These are phyloP conservation scores for Nicotiana attenuata DNA, from an alignment of 257 asterid genomes.

Conservation along the genomic window DNA sequence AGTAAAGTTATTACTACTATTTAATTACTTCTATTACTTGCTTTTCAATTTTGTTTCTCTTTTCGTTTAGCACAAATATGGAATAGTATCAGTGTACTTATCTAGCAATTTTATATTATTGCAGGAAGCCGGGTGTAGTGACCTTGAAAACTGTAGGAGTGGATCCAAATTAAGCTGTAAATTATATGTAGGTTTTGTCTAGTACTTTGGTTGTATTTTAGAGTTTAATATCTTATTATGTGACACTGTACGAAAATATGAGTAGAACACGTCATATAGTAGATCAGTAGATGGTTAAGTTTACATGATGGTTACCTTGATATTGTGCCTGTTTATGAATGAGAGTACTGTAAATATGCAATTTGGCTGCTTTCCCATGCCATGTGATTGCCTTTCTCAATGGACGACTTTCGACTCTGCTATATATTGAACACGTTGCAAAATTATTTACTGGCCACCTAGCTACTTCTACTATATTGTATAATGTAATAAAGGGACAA, in stretches of 20 bases:
- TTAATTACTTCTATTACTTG: neutral
- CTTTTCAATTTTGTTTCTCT: neutral
- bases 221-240: neutral
- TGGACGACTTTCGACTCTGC: neutral
- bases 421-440: neutral
- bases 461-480: neutral
- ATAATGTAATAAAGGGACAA: too few relatives aligned
- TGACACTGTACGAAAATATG: neutral
- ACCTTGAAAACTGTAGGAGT: conserved; percentile 52
- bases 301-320: neutral
- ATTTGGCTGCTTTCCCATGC: neutral
- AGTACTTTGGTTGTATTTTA: neutral
- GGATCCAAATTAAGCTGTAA: conserved; percentile 25
- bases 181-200: neutral
- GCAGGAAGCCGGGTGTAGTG: conserved; percentile 37
- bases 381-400: neutral
- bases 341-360: neutral
- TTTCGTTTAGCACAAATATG: neutral
- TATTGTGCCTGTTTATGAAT: neutral
- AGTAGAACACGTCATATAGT: neutral
- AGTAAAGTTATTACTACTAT: neutral
- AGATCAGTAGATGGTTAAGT: neutral
- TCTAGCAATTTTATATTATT: neutral
- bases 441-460: neutral
- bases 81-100: too few relatives aligned